Evolutionary conservation across 1,139 yeast genomes (phyloP), one percentile per base, ranked within the genome.

Genomic region (Blastobotrys buckinghamii): DNA sequence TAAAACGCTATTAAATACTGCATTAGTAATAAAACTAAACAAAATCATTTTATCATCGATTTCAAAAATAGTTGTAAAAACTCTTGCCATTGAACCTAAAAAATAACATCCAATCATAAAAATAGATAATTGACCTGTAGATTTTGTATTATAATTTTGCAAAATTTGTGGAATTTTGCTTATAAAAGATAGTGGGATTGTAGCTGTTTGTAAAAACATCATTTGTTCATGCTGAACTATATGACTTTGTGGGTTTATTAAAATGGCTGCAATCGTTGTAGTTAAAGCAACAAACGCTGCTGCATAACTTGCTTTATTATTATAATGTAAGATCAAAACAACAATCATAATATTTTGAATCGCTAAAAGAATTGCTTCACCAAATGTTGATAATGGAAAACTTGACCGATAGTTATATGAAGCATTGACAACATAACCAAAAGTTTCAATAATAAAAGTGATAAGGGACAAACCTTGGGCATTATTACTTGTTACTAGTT

Each of bases 81-180:
- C 78, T 50, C 86, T 69, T 26, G 78, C 75, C 32, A 75, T 63
- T 2, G 82, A 72, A 0, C 85, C 85, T 12, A 76, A 50, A 34
- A 76, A 69, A 59, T 79, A 78, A 50, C 81, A 82, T 46, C 74
- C 69, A 37, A 81, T 76, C 9, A 83, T 75, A 41, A 78, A 65
- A 15, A 72, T 70, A 17, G 81, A 73, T 55, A 81, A 70, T 58
- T 79, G 82, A 24, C 75, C 74, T 1, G 84, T 78, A 2, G 81
- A 74, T 54, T 72, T 69, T 58, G 74, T 72, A 44, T 63, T 66
- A 56, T 70, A 67, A 58, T 79, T 79, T 42, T 71, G 65, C 41
- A 62, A 58, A 49, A 81, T 77, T 59, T 81, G 86, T 1, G 84
- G 84, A 32, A 80, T 54, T 59, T 78, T 80, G 42, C 82, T 72